Evolutionary conservation across 1,284 basidiomycete species (phyloP), one percentile per base, ranked within the genome.

Genomic region (Entoloma clypeatum): DNA sequence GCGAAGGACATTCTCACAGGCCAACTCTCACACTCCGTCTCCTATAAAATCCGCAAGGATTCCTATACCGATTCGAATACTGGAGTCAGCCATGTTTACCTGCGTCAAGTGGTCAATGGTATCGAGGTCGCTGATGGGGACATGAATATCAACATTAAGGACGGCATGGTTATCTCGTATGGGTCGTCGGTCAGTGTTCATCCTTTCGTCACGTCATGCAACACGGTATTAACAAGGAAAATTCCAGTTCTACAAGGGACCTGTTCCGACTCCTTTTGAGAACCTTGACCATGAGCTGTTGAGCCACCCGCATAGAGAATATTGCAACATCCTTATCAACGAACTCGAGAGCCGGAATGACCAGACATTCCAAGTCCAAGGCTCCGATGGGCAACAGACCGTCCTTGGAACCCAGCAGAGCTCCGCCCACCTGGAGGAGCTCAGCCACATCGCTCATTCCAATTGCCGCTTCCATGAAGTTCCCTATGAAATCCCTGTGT

Each of bases 101-200:
- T 84, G 48, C 77, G 82, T 49, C 92, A 97, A 65, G 52, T 86
- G 39, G 62, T 93, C 54, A 79, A 86, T 49, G 89, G 90, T 28
- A 68, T 93, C 41, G 89, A 93, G 59, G 89, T 97, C 9, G 73
- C 78, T 11, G 89, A 96, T 57, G 92, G 85, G 31, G 85, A 93
- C 64, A 77, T 93, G 65, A 94, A 95, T 62, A 66, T 96, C 59
- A 94, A 95, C 68, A 71, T 94, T 59, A 86, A 84, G 64, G 76
- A 86, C 45, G 91, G 90, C 37, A 66, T 72, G 39, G 75, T 95
- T 10, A 57, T 93, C 35, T 91, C 86, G 1, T 88, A 81, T 54
- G 90, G 90, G 41, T 84, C 82, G 59, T 89, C 86, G 49, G 87
- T 90, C 51, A 46, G 83, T 68, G 3, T 10, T 42, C 41, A 18